A percentile compares a stretch with the other conserved stretches of the same genome.
phyloP scores from a whole-genome alignment of 1,139 yeast genomes.

The Geotrichum reessii region DNA sequence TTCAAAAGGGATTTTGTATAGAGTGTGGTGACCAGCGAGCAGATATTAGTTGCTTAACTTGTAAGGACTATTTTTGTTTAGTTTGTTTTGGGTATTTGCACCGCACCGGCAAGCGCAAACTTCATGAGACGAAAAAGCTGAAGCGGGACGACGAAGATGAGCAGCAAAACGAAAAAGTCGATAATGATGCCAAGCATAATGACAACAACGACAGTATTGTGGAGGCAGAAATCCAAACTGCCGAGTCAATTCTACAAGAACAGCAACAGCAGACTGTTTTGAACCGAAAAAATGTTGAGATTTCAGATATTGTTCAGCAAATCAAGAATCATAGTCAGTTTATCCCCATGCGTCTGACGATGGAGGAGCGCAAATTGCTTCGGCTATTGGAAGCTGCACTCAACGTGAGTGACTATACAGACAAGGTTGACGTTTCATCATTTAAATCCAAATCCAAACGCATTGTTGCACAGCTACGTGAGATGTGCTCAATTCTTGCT shows the following conservation, averaged over 20 bases:
- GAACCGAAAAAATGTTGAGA: conserved; percentile 23
- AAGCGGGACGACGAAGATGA: background rate
- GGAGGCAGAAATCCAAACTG: background rate
- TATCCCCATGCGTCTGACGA: conserved; percentile 60
- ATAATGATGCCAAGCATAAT: background rate
- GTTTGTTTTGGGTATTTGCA: conserved; percentile 64
- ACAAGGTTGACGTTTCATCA: conserved; percentile 60
- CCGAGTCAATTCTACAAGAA: background rate
- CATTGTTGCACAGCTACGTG: conserved; percentile 61
- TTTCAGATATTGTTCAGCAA: conserved; percentile 30
- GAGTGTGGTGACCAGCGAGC: conserved; percentile 69
- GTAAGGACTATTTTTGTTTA: conserved; percentile 60
- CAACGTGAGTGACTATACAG: conserved; percentile 70
- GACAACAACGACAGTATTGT: background rate
- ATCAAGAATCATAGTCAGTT: conserved; percentile 47
- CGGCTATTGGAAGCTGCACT: conserved; percentile 63
- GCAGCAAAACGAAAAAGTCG: background rate
- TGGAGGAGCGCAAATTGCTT: conserved; percentile 59
- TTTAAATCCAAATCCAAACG: conserved; percentile 60
- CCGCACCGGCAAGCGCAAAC: conserved; percentile 51
- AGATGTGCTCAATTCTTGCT: conserved; percentile 66
- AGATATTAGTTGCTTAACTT: conserved; percentile 50
- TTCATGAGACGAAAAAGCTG: conserved; percentile 26
- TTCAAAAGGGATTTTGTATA: conserved; percentile 42
- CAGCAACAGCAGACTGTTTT: conserved; percentile 19